Evolutionary conservation across 306 rosid species (phyloP), one percentile per base, ranked within the genome.

Genomic region (Cucurbita moschata): DNA sequence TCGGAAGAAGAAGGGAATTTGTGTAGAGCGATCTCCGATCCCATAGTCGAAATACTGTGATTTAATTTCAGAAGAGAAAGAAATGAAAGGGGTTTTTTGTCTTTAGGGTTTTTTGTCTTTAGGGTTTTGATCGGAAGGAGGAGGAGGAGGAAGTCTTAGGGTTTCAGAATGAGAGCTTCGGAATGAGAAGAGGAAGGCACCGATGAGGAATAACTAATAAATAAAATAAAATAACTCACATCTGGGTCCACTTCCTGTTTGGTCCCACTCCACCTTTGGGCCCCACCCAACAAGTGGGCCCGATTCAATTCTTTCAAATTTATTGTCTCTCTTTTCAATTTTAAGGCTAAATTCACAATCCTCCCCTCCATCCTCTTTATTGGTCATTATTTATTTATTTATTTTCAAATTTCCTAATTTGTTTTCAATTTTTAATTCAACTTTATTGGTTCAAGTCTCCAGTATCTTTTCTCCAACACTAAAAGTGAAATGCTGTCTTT

Each of bases 21-120:
- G 9, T 84, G 89, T 74, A 79, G 78, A 44, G 73, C 83, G 52
- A 87, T 50, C 21, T 87, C 87, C 10, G 92, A 84, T 44, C 79
- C 80, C 91, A 87, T 86, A 3, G 50, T 26, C 21, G 11, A 62
- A 62, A 4, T 10, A 43, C 18, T 6, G 21, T 55, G 58, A 4
- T 53, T 7, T 44, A 30, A 6, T 8, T 67, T 21, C 1, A 47
- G 73, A 46, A 30, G 66, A 14, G 4, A 10, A 6, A 61, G 40
- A 11, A 57, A 1, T 8, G 35, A 9, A 75, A 8, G 9, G 19
- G 18, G 12, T 38, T 76, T 61, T 83, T 59, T 72, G 53, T 60
- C n/a, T 16, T 7, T 2, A 53, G 58, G 58, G 65, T 4, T 60
- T 35, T 7, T 59, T 72, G 53, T 60, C n/a, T 16, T 7, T 2